Evolutionary conservation across 2,329 filamentous ascomycete species (phyloP).

Genomic region (Aureobasidium zeae): DNA sequence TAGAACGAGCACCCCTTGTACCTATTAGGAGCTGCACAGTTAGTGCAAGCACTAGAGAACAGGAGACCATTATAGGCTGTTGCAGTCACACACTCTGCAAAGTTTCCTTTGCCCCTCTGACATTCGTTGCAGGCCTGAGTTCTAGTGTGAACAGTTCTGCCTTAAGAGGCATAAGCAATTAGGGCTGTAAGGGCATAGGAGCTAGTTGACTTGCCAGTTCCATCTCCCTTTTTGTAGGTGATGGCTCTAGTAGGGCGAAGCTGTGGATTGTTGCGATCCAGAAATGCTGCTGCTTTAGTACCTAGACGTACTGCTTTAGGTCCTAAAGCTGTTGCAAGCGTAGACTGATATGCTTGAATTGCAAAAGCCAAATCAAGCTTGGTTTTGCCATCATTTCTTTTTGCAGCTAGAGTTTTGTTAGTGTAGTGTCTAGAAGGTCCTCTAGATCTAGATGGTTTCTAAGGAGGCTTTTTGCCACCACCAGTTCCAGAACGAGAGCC

Average conservation of each 20-base stretch:
- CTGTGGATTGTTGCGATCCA: background rate
- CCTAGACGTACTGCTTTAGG: background rate
- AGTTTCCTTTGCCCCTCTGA: background rate
- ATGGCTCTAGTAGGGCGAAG: background rate
- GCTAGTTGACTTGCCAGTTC: background rate
- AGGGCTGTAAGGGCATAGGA: no score
- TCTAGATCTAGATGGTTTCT: no score
- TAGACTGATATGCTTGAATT: background rate
- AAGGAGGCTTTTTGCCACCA: no score
- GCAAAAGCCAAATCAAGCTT: background rate
- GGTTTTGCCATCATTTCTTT: no score
- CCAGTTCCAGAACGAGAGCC: no score
- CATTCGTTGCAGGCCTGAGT: background rate
- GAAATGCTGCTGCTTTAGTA: background rate
- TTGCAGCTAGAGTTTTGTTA: no score
- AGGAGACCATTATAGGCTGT: background rate
- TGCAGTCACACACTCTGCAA: background rate
- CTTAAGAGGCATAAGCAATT: background rate
- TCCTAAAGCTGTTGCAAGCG: background rate
- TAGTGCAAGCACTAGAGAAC: background rate
- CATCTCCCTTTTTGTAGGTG: background rate
- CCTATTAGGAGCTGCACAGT: background rate
- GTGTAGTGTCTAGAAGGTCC: no score
- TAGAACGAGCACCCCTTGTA: background rate
- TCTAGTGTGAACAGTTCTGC: background rate